Conservation (phyloP, 768 basidiomycete genomes). For the Lactarius tabidus region DNA sequence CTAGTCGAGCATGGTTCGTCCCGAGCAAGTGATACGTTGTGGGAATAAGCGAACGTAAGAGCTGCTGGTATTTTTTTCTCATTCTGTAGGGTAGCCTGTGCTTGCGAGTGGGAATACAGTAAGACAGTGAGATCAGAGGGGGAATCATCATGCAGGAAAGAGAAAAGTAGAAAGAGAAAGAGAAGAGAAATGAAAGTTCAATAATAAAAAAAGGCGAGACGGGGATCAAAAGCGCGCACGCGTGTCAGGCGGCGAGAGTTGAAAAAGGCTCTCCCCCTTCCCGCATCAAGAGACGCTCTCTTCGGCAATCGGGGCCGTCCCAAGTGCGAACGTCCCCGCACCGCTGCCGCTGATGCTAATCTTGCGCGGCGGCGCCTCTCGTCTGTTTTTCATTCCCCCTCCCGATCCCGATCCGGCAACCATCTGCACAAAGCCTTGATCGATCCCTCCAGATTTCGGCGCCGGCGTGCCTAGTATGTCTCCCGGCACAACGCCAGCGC, state of each 20-base stretch:
- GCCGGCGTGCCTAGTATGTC: constrained; percentile 27
- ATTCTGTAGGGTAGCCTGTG: not conserved
- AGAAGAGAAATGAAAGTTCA: not conserved
- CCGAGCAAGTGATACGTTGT: not conserved
- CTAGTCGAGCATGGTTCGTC: not conserved
- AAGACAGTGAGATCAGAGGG: not conserved
- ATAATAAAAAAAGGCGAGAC: not conserved
- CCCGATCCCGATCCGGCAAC: constrained; percentile 26
- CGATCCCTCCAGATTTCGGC: constrained; percentile 21
- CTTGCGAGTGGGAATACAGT: not conserved
- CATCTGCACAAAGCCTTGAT: constrained; percentile 21
- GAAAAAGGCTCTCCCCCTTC: not conserved
- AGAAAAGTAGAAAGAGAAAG: not conserved
- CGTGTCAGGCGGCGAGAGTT: not conserved
- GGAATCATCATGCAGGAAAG: not conserved
- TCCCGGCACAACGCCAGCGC: constrained; percentile 34
- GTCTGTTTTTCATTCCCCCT: constrained; percentile 27
- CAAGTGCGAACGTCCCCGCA: constrained; percentile 25
- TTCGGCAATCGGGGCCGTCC: constrained; percentile 27
- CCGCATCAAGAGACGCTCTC: constrained; percentile 22
- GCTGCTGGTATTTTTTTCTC: not conserved
- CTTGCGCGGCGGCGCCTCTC: constrained; percentile 33
- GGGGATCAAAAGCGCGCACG: not conserved
- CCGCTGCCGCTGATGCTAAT: constrained; percentile 35
- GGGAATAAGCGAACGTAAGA: not conserved